Evolutionary conservation across 1,284 basidiomycete species (phyloP).

Genomic region (Microbotryomycetes sp.): DNA sequence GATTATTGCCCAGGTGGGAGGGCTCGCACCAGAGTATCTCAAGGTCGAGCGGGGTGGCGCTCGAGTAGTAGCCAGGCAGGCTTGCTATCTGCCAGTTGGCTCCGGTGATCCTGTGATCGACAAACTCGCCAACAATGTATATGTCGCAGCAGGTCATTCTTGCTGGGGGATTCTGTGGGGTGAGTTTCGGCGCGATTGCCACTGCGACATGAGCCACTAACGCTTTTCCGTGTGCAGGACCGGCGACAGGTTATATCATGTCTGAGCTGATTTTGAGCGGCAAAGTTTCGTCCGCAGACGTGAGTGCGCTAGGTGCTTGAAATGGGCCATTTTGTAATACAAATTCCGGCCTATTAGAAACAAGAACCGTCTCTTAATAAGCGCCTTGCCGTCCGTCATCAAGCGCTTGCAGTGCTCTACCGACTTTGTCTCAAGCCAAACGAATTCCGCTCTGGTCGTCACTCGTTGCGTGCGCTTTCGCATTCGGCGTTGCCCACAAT

Average conservation of each 20-base stretch:
- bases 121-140: constrained; percentile 45
- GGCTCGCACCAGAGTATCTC: constrained; percentile 45
- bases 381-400: not conserved
- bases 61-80: constrained; percentile 44
- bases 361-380: too few relatives aligned
- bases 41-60: constrained; percentile 36
- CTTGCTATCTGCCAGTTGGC: constrained; percentile 51
- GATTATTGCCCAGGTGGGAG: constrained; percentile 45
- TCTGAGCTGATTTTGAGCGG: constrained; percentile 50
- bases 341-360: not conserved
- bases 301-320: constrained; percentile 44
- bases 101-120: constrained; percentile 49
- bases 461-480: too few relatives aligned
- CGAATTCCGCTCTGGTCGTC: not conserved
- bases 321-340: not conserved
- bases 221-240: constrained; percentile 35
- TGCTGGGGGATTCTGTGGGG: constrained; percentile 46
- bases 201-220: not conserved
- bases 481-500: too few relatives aligned
- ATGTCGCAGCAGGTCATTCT: constrained; percentile 45
- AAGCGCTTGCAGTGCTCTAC: not conserved
- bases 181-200: constrained; percentile 24
- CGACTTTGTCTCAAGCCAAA: not conserved
- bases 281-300: constrained; percentile 47
- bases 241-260: constrained; percentile 49